Conservation (phyloP, 257 asterid species). For the Nicotiana undulata region DNA sequence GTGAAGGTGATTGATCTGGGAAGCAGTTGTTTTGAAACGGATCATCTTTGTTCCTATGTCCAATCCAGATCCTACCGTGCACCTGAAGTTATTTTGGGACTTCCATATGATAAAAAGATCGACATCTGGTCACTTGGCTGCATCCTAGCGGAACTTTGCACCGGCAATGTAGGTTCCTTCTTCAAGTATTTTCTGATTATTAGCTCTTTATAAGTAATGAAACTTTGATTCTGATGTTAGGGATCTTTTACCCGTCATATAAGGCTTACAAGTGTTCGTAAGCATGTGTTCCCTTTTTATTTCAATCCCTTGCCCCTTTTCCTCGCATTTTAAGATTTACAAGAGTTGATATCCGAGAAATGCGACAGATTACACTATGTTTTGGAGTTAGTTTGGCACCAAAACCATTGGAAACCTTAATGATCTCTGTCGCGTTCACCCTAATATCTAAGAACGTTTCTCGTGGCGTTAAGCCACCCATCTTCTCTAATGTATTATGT, state of each 20-base stretch:
- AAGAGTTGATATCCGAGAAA: background rate
- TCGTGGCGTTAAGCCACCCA: background rate
- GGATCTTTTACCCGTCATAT: background rate
- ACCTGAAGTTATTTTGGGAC: constrained; percentile 96
- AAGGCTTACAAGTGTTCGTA: background rate
- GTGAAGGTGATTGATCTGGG: constrained; percentile 97
- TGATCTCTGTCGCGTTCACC: background rate
- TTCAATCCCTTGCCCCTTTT: background rate
- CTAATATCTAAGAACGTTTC: background rate
- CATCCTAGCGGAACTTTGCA: constrained; percentile 96
- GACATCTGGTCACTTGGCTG: constrained; percentile 99
- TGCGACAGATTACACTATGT: background rate
- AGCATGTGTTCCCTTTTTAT: background rate
- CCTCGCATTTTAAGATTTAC: background rate
- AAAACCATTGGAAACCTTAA: background rate
- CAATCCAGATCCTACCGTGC: constrained; percentile 98
- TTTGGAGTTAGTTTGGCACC: background rate
- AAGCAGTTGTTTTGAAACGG: constrained; percentile 95
- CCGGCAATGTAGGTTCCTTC: constrained; percentile 78
- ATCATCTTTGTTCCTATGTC: constrained; percentile 95
- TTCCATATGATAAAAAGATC: constrained; percentile 86
- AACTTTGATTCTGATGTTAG: background rate
- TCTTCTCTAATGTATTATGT: background rate
- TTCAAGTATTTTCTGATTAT: background rate
- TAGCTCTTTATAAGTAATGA: background rate